phyloP scores from a whole-genome alignment of 2,329 filamentous ascomycete genomes.

The Sarocladiaceae sp. region DNA sequence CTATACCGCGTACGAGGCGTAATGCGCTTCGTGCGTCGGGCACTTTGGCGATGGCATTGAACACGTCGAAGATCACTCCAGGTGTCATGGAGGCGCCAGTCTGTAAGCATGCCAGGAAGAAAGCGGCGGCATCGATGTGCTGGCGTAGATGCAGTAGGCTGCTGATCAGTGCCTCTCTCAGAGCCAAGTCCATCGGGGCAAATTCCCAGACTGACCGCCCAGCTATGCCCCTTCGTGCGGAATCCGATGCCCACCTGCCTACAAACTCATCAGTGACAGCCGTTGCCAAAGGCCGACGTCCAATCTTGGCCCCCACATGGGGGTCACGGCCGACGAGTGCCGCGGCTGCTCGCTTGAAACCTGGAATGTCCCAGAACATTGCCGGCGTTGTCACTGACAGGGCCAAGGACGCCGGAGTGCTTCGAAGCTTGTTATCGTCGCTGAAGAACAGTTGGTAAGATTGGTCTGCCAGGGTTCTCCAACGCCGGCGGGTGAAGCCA shows the following conservation, averaged over 20 bases:
- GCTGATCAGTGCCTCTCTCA: constrained; percentile 40
- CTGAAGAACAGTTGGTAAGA: constrained; percentile 1
- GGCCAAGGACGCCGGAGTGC: constrained; percentile 1
- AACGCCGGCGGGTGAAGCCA: constrained; percentile 45
- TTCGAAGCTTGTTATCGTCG: not conserved
- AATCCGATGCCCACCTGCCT: not conserved
- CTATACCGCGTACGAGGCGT: not conserved
- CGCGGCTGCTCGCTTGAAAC: not conserved
- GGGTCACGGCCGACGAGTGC: constrained; percentile 21
- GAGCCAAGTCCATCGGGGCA: constrained; percentile 26
- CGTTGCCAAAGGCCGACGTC: constrained; percentile 27
- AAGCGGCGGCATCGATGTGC: constrained; percentile 35
- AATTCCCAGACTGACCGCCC: constrained; percentile 35
- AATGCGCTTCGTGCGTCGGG: constrained; percentile 2
- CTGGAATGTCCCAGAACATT: constrained; percentile 6
- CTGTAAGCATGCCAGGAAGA: constrained; percentile 34
- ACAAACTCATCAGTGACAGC: constrained; percentile 13
- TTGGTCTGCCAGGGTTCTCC: not conserved
- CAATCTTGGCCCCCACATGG: constrained; percentile 31
- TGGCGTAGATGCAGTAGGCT: constrained; percentile 43
- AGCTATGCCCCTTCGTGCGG: constrained; percentile 8
- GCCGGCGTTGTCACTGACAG: not conserved
- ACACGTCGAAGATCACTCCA: not conserved
- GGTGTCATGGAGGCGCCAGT: constrained; percentile 25
- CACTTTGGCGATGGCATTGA: constrained; percentile 3